Percentiles rank a stretch among this genome's conserved stretches.
Conservation (phyloP, 2,329 filamentous ascomycete genomes). For the Fusarium coicis region DNA sequence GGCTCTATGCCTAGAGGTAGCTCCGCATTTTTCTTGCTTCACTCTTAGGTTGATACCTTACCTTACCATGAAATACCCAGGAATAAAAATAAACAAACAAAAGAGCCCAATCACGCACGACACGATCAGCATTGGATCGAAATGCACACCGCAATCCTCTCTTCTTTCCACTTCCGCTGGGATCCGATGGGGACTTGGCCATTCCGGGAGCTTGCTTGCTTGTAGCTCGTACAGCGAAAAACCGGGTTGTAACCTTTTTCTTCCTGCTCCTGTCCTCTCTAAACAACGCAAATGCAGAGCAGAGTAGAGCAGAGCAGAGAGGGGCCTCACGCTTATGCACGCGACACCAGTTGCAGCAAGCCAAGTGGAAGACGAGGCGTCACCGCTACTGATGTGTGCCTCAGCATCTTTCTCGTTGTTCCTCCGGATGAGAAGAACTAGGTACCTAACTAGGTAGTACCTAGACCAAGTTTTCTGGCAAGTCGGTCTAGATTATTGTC, state of each 20-base stretch:
- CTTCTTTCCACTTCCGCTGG: slow-evolving; percentile 9
- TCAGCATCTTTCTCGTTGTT: slow-evolving; percentile 1
- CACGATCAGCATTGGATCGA: slow-evolving; percentile 15
- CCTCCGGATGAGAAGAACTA: background rate
- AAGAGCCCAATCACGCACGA: slow-evolving; percentile 7
- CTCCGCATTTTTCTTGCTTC: slow-evolving; percentile 30
- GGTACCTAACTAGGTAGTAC: background rate
- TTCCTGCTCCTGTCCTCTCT: background rate
- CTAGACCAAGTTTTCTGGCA: background rate
- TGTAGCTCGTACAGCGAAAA: slow-evolving; percentile 23
- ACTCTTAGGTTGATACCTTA: slow-evolving; percentile 1
- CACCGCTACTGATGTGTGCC: slow-evolving; percentile 39
- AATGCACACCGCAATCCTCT: slow-evolving; percentile 34
- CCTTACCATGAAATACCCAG: background rate
- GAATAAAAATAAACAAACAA: slow-evolving; percentile 3
- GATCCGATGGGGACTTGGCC: slow-evolving; percentile 20
- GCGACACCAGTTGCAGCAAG: slow-evolving; percentile 43
- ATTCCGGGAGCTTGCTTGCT: slow-evolving; percentile 15
- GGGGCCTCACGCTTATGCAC: slow-evolving; percentile 43
- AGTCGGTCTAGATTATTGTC: background rate
- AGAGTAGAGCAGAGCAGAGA: slow-evolving; percentile 8
- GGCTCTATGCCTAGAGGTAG: background rate
- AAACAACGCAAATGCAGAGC: slow-evolving; percentile 3
- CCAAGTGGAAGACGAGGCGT: slow-evolving; percentile 34
- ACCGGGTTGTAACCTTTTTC: slow-evolving; percentile 17